Conservation (phyloP, 2,329 filamentous ascomycete species). For the Arthroderma sp. region DNA sequence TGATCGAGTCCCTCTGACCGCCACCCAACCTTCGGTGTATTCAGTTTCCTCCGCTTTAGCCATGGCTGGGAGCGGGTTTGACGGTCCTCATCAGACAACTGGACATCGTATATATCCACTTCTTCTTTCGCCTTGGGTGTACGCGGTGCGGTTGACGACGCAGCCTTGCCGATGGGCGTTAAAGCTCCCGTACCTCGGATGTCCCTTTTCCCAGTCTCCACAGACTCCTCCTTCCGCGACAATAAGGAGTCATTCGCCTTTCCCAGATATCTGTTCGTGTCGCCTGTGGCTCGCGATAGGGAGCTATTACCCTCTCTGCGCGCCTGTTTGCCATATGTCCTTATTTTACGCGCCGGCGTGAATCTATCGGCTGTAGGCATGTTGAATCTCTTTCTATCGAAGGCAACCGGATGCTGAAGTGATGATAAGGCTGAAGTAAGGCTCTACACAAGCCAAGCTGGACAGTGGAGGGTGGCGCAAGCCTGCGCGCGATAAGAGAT, state of each 20-base stretch:
- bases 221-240: neutral
- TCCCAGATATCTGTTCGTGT: neutral
- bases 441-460: neutral
- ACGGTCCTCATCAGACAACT: constrained; percentile 20
- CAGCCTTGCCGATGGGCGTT: neutral
- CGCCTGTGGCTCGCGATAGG: neutral
- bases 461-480: neutral
- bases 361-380: constrained; percentile 3
- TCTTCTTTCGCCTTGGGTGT: neutral
- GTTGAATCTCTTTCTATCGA: neutral
- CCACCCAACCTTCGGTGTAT: constrained; percentile 5
- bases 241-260: neutral
- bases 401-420: neutral
- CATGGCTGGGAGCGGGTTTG: constrained; percentile 4
- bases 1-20: constrained; percentile 2
- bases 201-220: neutral
- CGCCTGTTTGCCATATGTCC: constrained; percentile 14
- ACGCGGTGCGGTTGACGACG: neutral
- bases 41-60: constrained; percentile 14
- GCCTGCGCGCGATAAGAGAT: neutral
- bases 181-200: neutral
- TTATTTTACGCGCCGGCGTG: constrained; percentile 12
- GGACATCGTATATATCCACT: constrained; percentile 19
- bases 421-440: neutral
- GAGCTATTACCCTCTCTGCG: constrained; percentile 4